Base-by-base conservation (phyloP, 2,329 filamentous ascomycete species). In the Myriosclerotinia curreyana region DNA sequence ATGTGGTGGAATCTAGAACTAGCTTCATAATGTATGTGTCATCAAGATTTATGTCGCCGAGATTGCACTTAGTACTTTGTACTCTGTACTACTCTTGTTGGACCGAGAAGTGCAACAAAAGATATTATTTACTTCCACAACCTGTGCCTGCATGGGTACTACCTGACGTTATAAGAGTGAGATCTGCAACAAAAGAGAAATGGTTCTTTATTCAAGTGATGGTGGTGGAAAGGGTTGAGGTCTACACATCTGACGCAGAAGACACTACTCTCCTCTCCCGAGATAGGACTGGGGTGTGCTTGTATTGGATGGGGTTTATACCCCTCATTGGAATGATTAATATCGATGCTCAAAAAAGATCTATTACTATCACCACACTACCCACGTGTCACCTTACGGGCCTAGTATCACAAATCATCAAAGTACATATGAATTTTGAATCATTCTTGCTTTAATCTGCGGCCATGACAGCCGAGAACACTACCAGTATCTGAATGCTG, bases 171-270 rank as follows among this genome's bases (percentile, higher is more conserved):
- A 28, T 58, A 48, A 40, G 54, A 58, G 42, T 36, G 5, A 58
- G 54, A 48, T 7, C 15, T 58, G 55, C 55, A 58, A 58, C 55
- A 58, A 58, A 34, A 56, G 31, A 25, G 42, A 3, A 3, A 12
- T 15, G 20, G 1, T 48, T 25, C 1, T 11, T 36, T 11, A 48
- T n/a, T 28, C 20, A 14, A 9, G 28, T 58, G 28, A 36, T 36
- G 55, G 28, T 36, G 9, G 9, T 25, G 40, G 42, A 34, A 62
- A 28, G 15, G 40, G 15, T 31, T n/a, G 40, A n/a, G 17, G 8
- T 54, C n/a, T 14, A 12, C 20, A 8, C 15, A 44, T 44, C n/a
- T 36, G 15, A 28, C 20, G 25, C 49, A 34, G 28, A 25, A 36
- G 59, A 36, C 28, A 48, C 31, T 12, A 3, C 8, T 9, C 36